These are phyloP conservation scores for Pestalotiopsis sp. DNA, from an alignment of 2,329 filamentous ascomycete genomes.

Conservation along the genomic window DNA sequence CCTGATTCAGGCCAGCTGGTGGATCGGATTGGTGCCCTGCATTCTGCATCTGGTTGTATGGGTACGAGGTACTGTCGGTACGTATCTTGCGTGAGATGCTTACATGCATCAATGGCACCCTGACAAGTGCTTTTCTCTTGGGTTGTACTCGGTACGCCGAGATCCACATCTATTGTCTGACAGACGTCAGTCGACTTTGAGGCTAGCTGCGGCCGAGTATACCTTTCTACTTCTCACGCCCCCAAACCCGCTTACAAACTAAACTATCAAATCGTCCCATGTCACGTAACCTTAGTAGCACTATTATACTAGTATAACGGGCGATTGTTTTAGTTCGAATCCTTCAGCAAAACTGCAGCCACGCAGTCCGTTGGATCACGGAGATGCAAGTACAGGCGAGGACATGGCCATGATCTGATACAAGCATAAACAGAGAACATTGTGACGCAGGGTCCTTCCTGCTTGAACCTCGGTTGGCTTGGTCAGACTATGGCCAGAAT, in stretches of 20 bases:
- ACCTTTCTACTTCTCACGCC: background rate
- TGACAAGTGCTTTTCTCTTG: no score
- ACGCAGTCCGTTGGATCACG: no score
- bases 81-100: no score
- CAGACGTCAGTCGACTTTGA: no score
- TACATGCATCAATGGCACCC: no score
- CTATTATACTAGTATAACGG: background rate
- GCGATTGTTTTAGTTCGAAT: background rate
- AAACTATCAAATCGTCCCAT: background rate
- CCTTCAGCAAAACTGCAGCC: background rate
- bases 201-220: background rate
- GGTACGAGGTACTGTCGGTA: background rate
- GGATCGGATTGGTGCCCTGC: background rate
- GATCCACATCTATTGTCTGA: no score
- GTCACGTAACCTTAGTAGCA: background rate
- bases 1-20: background rate
- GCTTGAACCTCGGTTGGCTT: background rate
- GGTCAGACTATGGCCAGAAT: background rate
- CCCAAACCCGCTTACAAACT: background rate
- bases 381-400: no score
- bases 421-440: no score
- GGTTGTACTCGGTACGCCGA: no score
- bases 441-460: background rate
- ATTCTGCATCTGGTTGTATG: background rate
- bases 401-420: no score